Base-by-base conservation (phyloP, 768 basidiomycete species). In the Lentinula edodes region DNA sequence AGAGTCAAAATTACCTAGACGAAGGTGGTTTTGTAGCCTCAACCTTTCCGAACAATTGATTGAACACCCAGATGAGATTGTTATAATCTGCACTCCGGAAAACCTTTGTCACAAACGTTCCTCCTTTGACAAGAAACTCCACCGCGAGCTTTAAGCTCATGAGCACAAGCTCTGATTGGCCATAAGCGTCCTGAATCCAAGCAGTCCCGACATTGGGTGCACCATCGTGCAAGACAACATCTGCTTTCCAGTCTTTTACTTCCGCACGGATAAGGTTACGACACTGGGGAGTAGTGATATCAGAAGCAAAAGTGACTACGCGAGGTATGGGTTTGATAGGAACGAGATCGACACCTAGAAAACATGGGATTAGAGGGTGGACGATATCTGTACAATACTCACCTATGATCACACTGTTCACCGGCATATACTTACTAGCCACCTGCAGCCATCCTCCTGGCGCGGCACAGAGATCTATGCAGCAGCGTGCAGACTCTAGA, bases 361-460 rank as follows among this genome's bases (percentile, higher is more conserved):
- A 65, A 63, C 38, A 64, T 57, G n/a, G 63, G 68, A 38, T 15
- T 4, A 18, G 34, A 34, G 16, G 20, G 20, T 18, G 32, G 23
- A 32, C 7, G 32, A 52, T 28, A 51, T 18, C 12, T 6, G n/a
- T 9, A 39, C 3, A 16, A 16, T 34, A 60, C 51, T 20, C 52
- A 28, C 59, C 59, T 20, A 60, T 52, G 23, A 60, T 60, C 16
- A 60, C 59, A 39, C 91, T 93, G 67, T 93, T 95, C 48, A 84
- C 78, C 0, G 95, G 94, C 94, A 97, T 97, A 72, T 95, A 93
- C 76, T 97, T 98, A 80, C 88, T 92, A 35, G 95, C 95, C 16
- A 99, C 97, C 73, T 99, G 97, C 8, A 98, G 81, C 97, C 97
- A 99, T 70, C 97, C 97, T 66, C 97, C 97, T 6, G 97, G 97